Evolutionary conservation across 2,329 filamentous ascomycete species (phyloP), one percentile per base, ranked within the genome.

Genomic region (Sclerotinia trifoliorum): DNA sequence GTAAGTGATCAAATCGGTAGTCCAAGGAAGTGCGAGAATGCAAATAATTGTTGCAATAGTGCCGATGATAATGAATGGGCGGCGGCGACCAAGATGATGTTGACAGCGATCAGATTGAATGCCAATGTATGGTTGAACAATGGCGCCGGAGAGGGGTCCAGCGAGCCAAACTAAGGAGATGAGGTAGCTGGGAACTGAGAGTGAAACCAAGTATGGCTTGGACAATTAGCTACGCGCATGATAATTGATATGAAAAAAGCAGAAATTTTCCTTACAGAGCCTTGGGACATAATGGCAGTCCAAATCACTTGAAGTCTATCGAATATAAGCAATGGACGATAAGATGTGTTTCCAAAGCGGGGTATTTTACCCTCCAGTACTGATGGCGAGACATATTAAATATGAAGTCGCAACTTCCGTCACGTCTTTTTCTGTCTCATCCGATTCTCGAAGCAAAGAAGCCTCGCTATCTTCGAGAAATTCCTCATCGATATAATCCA

Each of bases 111-210:
- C 84, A 67, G 83, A 85, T 72, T 82, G 81, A 70, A 84, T 78
- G 13, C 84, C 84, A 46, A 86, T 80, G 68, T 84, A 84, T 5
- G 84, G 84, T 71, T 86, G 84, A 3, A 85, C 81, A 24, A 85
- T 75, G 1, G 80, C 80, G 46, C 84, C 84, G 26, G 82, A 84
- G 2, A 85, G 78, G 19, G 84, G 84, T 19, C 83, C 83, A n/a
- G 83, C 83, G 29, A 85, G 83, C 83, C 83, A 86, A 46, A 85
- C 82, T 5, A 85, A 77, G 19, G 83, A 81, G 29, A 83, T 79
- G 65, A 85, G 76, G 11, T 82, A 83, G 70, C 84, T 84, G 72
- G 80, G 82, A 44, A 85, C 77, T 42, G 83, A 83, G 32, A 86
- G 80, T 26, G 82, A 83, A 10, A 85, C 55, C 35, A 68, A 24